Evolutionary conservation across 2,329 filamentous ascomycete genomes (phyloP).

Genomic region (Aspergillaceae sp.): DNA sequence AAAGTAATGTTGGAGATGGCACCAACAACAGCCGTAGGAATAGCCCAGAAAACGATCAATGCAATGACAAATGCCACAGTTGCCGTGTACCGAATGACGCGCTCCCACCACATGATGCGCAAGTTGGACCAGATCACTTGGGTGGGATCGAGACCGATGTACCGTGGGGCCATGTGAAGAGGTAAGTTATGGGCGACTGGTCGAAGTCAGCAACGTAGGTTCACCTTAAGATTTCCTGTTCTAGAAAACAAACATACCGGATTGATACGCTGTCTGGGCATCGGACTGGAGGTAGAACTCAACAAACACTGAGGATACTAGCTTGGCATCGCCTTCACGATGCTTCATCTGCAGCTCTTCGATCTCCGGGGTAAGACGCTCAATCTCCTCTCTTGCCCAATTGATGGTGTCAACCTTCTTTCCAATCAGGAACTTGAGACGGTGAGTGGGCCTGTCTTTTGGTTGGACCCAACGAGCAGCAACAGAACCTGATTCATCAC

Average conservation of each 20-base stretch:
- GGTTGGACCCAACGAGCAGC: conserved; percentile 66
- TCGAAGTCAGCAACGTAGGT: neutral
- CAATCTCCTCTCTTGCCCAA: conserved; percentile 72
- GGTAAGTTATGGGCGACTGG: conserved; percentile 72
- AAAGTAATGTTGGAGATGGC: conserved; percentile 74
- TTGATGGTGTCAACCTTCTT: conserved; percentile 93
- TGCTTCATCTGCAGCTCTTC: conserved; percentile 61
- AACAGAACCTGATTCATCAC: conserved; percentile 57
- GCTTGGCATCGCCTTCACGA: conserved; percentile 54
- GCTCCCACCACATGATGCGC: conserved; percentile 77
- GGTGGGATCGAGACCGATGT: conserved; percentile 72
- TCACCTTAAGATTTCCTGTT: neutral
- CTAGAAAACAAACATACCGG: conserved; percentile 25
- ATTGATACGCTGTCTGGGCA: conserved; percentile 80
- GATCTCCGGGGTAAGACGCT: conserved; percentile 64
- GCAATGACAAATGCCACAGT: conserved; percentile 64
- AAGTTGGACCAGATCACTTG: conserved; percentile 82
- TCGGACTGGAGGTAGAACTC: conserved; percentile 77
- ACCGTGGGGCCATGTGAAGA: conserved; percentile 76
- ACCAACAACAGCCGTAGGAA: conserved; percentile 71
- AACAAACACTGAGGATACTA: conserved; percentile 74
- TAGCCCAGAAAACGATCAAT: conserved; percentile 79
- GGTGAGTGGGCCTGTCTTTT: conserved; percentile 70
- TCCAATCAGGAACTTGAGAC: conserved; percentile 61
- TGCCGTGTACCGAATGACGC: conserved; percentile 61